A percentile compares a stretch with the other conserved stretches of the same genome.
Evolutionary conservation across 163 green algal genomes (phyloP).

Genomic region (Chloromonas sp.): DNA sequence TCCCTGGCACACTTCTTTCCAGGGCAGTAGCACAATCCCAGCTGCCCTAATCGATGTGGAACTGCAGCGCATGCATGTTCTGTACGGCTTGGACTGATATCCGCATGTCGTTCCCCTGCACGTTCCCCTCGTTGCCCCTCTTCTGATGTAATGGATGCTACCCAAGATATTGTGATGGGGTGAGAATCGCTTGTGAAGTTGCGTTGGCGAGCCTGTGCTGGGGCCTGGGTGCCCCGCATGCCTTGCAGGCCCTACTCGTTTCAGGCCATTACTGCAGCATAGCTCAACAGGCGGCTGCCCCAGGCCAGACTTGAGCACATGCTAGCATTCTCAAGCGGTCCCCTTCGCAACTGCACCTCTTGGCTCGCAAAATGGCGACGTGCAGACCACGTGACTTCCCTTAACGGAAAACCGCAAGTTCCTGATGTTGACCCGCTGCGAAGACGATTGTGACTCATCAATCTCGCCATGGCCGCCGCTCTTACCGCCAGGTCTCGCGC

Average conservation of each 20-base stretch:
- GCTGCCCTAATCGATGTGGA: background rate
- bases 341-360: background rate
- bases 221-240: background rate
- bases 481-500: no score
- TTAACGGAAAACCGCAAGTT: no score
- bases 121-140: background rate
- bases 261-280: background rate
- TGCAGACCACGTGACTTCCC: no score
- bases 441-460: no score
- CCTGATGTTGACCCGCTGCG: no score
- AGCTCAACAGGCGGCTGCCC: background rate
- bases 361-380: background rate
- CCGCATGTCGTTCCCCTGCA: background rate
- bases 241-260: background rate
- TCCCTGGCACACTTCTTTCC: background rate
- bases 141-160: background rate
- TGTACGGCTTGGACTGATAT: background rate
- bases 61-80: background rate
- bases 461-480: no score
- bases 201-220: background rate
- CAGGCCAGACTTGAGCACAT: no score
- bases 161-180: background rate
- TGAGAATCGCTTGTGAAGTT: background rate
- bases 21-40: background rate
- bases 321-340: background rate